Base-by-base conservation (phyloP, 352 stramenopile genomes). In the Phytophthora multivora region DNA sequence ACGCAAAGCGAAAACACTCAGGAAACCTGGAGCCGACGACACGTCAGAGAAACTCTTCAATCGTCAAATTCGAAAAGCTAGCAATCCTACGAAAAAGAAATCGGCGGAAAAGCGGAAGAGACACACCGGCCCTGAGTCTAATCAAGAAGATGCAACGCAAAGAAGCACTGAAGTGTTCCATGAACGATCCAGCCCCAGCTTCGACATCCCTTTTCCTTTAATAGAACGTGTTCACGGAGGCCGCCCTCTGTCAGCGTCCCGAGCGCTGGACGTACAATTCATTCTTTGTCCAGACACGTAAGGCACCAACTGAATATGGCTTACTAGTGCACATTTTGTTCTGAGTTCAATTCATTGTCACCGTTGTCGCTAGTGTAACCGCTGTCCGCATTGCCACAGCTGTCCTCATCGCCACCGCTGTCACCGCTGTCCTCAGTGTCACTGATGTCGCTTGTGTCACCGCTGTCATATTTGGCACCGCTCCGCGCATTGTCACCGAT, bases 51-150 rank as follows among this genome's bases (percentile, higher is more conserved):
- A 57, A 5, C 18, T 49, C 1, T 57, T 49, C 16, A 48, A 48
- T 30, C 35, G 23, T 9, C 50, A 57, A 30, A 23, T 57, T 16
- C 50, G 50, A 25, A 51, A 51, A 25, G 23, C n/a, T 13, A 40
- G 26, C 13, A 9, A 10, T n/a, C 11, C 16, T 8, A 49, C 5
- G 5, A 19, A 49, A 10, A 31, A 1, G 19, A 4, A 33, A 3
- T 33, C 19, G 19, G 21, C 21, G 21, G 35, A 49, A 7, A 51
- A 33, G 25, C 26, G 38, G 26, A 51, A 38, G 25, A 23, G 18
- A 26, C 11, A 38, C 13, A 25, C 39, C 12, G 45, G 5, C n/a
- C 15, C 25, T 26, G 30, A 36, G 12, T 15, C 30, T 23, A n/a
- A n/a, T n/a, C n/a, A n/a, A n/a, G n/a, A 35, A 35, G 30, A 10